Percentiles rank a stretch among this genome's conserved stretches.
Conservation (phyloP, 2,329 filamentous ascomycete genomes). For the Cladosporium halotolerans region DNA sequence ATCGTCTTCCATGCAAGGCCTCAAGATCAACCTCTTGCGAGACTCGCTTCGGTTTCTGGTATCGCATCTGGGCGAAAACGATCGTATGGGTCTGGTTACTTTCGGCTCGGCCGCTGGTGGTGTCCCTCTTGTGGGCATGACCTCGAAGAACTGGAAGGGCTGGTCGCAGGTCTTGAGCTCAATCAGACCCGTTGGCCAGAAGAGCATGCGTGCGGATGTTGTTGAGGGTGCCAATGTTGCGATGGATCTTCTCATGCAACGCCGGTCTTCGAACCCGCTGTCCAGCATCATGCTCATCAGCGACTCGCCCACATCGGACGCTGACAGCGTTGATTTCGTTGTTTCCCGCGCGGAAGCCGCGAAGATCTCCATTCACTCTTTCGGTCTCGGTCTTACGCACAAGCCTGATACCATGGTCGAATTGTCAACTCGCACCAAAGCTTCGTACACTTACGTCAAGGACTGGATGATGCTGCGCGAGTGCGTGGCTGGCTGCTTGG, state of each 20-base stretch:
- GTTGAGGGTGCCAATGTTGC: constrained; percentile 96
- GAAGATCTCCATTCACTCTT: constrained; percentile 96
- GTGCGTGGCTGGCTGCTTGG: constrained; percentile 87
- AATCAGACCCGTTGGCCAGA: constrained; percentile 90
- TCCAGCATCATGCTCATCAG: constrained; percentile 95
- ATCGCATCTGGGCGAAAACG: constrained; percentile 78
- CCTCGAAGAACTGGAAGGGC: constrained; percentile 85
- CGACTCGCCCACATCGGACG: constrained; percentile 89
- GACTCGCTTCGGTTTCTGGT: constrained; percentile 92
- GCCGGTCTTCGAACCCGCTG: constrained; percentile 90
- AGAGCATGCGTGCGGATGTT: constrained; percentile 91
- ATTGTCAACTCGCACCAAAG: constrained; percentile 88
- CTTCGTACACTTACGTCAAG: constrained; percentile 96
- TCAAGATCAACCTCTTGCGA: constrained; percentile 91
- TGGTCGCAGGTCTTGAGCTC: constrained; percentile 82
- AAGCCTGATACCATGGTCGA: constrained; percentile 99
- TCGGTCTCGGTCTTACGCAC: constrained; percentile 91
- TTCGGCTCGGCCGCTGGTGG: constrained; percentile 93
- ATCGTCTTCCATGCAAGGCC: constrained; percentile 97
- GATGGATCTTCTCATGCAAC: constrained; percentile 97
- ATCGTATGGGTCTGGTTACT: constrained; percentile 94
- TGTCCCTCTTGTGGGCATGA: constrained; percentile 96
- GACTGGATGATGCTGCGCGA: constrained; percentile 99
- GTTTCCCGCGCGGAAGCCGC: constrained; percentile 93
- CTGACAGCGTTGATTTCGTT: constrained; percentile 95